Evolutionary conservation across 768 basidiomycete genomes (phyloP).

Genomic region (Tubosaeta brunneosetosa): DNA sequence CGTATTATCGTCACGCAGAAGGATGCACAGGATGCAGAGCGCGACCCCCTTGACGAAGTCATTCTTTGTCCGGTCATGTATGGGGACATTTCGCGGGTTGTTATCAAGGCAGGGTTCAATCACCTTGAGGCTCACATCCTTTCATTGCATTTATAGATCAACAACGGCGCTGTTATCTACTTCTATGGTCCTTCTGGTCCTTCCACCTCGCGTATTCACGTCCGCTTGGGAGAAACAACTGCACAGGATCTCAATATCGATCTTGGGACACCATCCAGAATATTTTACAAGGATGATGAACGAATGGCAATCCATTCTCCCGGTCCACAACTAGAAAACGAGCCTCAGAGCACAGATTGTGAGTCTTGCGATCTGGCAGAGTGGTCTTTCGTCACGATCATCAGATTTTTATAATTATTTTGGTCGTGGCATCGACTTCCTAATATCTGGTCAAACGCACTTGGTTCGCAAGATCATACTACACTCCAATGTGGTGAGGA

Average conservation of each 20-base stretch:
- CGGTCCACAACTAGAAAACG: constrained; percentile 36
- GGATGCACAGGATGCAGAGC: constrained; percentile 46
- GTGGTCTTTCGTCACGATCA: constrained; percentile 5
- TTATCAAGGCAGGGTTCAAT: constrained; percentile 52
- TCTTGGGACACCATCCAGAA: constrained; percentile 70
- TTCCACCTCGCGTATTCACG: constrained; percentile 40
- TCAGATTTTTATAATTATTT: constrained; percentile 93
- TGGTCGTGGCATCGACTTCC: constrained; percentile 84
- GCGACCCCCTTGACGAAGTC: constrained; percentile 74
- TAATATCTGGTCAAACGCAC: constrained; percentile 69
- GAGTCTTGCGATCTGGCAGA: constrained; percentile 13
- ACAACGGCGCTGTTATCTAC: constrained; percentile 65
- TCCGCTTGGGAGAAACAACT: constrained; percentile 70
- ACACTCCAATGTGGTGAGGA: constrained; percentile 80
- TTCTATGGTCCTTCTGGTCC: constrained; percentile 54
- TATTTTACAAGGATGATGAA: constrained; percentile 86
- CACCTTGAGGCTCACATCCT: neutral
- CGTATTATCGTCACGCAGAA: constrained; percentile 71
- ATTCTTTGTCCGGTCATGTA: constrained; percentile 60
- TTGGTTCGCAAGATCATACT: constrained; percentile 79
- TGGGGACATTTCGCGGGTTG: constrained; percentile 63
- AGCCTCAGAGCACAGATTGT: constrained; percentile 50
- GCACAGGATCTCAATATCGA: constrained; percentile 78
- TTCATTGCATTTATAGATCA: constrained; percentile 42
- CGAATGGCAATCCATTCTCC: constrained; percentile 80